phyloP scores from a whole-genome alignment of 176 grass and related monocot genomes.

The Aegilops bicornis region DNA sequence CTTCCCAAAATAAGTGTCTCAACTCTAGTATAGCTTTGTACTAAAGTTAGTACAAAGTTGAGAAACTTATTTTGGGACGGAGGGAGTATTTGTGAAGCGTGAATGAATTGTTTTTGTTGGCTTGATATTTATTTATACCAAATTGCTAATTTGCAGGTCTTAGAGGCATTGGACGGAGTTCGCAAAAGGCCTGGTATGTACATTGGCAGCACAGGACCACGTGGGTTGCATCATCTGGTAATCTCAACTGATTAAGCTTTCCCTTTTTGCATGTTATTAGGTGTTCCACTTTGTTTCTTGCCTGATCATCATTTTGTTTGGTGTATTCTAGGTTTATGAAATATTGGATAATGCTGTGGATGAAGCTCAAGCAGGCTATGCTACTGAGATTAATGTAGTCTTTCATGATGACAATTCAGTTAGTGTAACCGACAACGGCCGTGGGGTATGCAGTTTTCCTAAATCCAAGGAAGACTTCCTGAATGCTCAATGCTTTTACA shows the following conservation, averaged over 20 bases:
- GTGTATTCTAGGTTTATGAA: constrained; percentile 65
- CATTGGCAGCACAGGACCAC: constrained; percentile 94
- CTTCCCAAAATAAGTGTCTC: too few relatives aligned
- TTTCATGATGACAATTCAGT: constrained; percentile 93
- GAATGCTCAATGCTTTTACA: not conserved
- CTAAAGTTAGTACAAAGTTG: too few relatives aligned
- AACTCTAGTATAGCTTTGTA: too few relatives aligned
- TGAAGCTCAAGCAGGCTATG: constrained; percentile 88
- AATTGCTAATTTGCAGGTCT: constrained; percentile 56
- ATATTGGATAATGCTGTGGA: constrained; percentile 98
- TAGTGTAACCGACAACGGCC: constrained; percentile 82
- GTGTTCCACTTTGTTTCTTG: constrained; percentile 16
- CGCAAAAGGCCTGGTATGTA: constrained; percentile 99
- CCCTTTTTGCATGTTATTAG: constrained; percentile 4
- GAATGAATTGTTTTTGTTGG: not conserved
- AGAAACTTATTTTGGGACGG: too few relatives aligned
- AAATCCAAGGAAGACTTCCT: constrained; percentile 23
- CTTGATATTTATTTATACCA: constrained; percentile 26
- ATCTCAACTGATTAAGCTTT: constrained; percentile 6
- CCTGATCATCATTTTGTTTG: constrained; percentile 14
- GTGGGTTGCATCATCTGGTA: constrained; percentile 98
- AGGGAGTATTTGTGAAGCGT: not conserved
- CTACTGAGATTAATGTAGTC: constrained; percentile 73
- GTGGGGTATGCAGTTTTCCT: constrained; percentile 70
- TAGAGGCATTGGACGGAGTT: constrained; percentile 96